Conservation (phyloP, 495 filamentous ascomycete genomes). For the Aspergillus campestris region DNA sequence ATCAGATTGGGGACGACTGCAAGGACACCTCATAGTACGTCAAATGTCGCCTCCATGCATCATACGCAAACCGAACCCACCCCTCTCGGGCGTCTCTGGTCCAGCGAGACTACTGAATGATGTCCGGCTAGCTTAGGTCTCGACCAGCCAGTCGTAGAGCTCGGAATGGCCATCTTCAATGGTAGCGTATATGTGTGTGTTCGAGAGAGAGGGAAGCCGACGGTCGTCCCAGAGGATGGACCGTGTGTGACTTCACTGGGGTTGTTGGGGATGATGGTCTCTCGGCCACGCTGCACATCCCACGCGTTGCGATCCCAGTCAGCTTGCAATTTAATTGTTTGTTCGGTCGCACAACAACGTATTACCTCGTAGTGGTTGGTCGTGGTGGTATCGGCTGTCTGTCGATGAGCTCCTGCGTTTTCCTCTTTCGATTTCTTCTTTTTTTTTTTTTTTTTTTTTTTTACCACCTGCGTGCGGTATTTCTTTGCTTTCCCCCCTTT, state of each 20-base stretch:
- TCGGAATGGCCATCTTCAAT: conserved; percentile 2
- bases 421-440: background rate
- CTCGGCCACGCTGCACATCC: too few species aligned
- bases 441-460: background rate
- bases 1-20: conserved; percentile 4
- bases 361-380: too few species aligned
- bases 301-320: too few species aligned
- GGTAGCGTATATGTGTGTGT: too few species aligned
- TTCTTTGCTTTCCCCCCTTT: background rate
- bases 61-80: too few species aligned
- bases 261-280: too few species aligned
- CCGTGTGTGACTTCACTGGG: too few species aligned
- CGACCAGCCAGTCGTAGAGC: conserved; percentile 10
- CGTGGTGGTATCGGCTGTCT: too few species aligned
- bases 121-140: conserved; percentile 8
- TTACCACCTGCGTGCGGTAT: background rate
- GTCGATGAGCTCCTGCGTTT: background rate
- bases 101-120: conserved; percentile 9
- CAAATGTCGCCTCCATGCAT: conserved; percentile 12
- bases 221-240: too few species aligned
- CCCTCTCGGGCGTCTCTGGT: conserved; percentile 2
- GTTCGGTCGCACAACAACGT: too few species aligned
- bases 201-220: too few species aligned
- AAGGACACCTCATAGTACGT: conserved; percentile 21
- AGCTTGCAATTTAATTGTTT: too few species aligned